These are phyloP conservation scores for Aspergillus diversus DNA, from an alignment of 495 filamentous ascomycete species.

Conservation along the genomic window DNA sequence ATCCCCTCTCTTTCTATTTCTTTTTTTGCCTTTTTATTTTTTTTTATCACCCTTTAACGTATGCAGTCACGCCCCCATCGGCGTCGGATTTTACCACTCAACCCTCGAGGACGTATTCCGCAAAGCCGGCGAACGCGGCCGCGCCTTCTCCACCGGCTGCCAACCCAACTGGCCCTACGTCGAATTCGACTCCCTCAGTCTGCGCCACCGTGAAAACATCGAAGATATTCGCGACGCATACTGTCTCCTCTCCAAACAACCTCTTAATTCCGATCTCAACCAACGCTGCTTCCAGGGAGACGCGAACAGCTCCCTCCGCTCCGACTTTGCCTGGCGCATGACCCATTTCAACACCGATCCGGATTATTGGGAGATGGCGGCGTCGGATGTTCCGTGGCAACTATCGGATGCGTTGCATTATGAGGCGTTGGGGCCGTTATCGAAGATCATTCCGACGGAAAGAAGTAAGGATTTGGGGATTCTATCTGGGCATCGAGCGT, in stretches of 20 bases:
- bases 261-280: neutral
- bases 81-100: slow-evolving; percentile 1
- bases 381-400: neutral
- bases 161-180: slow-evolving; percentile 3
- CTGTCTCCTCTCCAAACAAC: neutral
- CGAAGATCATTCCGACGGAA: neutral
- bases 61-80: neutral
- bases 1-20: neutral
- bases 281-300: neutral
- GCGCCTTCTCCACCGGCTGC: neutral
- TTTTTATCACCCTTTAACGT: neutral
- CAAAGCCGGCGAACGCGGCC: neutral
- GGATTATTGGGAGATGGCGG: slow-evolving; percentile 1
- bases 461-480: neutral
- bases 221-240: neutral
- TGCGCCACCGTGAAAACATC: neutral
- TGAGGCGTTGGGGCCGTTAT: neutral
- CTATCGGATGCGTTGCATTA: neutral
- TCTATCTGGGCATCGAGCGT: neutral
- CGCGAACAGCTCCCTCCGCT: neutral
- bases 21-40: neutral
- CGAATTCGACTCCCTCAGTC: neutral
- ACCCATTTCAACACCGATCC: neutral
- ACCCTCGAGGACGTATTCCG: slow-evolving; percentile 1
- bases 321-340: slow-evolving; percentile 1